Conservation (phyloP, 257 asterid genomes). For the Plantago ovata region DNA sequence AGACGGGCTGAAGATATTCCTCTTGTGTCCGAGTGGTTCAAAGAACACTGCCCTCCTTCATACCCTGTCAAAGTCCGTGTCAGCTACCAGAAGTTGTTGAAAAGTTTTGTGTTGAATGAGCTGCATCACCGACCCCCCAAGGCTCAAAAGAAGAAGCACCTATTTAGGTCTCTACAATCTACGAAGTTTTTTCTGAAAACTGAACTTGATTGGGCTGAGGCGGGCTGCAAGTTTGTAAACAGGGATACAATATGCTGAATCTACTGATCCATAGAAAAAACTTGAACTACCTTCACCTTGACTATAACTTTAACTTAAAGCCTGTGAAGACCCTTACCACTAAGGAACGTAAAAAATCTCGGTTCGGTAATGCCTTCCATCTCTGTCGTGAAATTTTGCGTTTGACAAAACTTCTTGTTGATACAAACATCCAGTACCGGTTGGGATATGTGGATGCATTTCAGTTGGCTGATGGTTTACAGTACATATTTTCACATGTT, state of each 20-base stretch:
- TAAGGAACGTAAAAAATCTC: conserved; percentile 93
- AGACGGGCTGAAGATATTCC: conserved; percentile 99
- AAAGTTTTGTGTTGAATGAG: conserved; percentile 93
- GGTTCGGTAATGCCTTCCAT: conserved; percentile 98
- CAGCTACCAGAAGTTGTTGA: conserved; percentile 92
- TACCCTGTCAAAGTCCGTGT: conserved; percentile 98
- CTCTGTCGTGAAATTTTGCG: conserved; percentile 98
- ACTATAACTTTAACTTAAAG: conserved; percentile 90
- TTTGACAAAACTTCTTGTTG: conserved; percentile 95
- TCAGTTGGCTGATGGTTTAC: conserved; percentile 99
- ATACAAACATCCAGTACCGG: conserved; percentile 96
- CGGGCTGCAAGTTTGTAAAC: conserved; percentile 98
- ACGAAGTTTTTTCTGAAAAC: conserved; percentile 96
- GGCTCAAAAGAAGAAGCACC: conserved; percentile 96
- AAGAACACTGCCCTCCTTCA: conserved; percentile 99
- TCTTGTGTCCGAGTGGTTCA: conserved; percentile 97
- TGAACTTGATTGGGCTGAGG: conserved; percentile 99
- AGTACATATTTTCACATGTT: conserved; percentile 93
- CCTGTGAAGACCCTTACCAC: conserved; percentile 99
- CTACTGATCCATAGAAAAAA: conserved; percentile 90
- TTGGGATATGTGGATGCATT: conserved; percentile 97
- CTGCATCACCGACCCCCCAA: conserved; percentile 98
- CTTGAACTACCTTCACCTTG: conserved; percentile 91
- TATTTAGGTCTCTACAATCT: conserved; percentile 90
- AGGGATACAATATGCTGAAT: conserved; percentile 97